A percentile compares a stretch with the other conserved stretches of the same genome.
These are phyloP conservation scores for Euphorbia schlechtendalii DNA, from an alignment of 441 rosid genomes.

Conservation along the genomic window DNA sequence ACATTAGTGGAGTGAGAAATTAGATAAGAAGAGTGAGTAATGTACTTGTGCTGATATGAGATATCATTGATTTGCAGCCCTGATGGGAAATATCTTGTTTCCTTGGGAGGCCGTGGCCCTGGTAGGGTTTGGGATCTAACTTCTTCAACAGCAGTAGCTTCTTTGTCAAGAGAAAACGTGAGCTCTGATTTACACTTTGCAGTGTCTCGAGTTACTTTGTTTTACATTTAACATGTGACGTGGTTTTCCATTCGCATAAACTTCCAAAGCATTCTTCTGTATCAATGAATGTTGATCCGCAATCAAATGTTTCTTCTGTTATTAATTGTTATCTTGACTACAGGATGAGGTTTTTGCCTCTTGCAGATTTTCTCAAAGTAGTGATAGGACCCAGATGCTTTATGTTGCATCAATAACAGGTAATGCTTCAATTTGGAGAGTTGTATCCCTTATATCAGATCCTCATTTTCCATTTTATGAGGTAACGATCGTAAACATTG, in stretches of 20 bases:
- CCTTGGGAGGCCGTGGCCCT: slow-evolving; percentile 61
- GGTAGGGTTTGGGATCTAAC: slow-evolving; percentile 89
- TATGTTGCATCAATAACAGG: slow-evolving; percentile 78
- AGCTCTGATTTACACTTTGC: too few relatives aligned
- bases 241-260: neutral
- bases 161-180: slow-evolving; percentile 67
- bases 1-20: slow-evolving; percentile 4
- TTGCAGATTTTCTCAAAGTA: slow-evolving; percentile 64
- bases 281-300: slow-evolving; percentile 11
- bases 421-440: too few relatives aligned
- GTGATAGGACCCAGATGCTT: slow-evolving; percentile 44
- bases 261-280: neutral
- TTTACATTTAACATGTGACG: neutral
- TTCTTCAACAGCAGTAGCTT: slow-evolving; percentile 47
- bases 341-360: slow-evolving; percentile 84
- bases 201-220: too few relatives aligned
- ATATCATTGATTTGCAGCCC: slow-evolving; percentile 46
- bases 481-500: slow-evolving; percentile 12
- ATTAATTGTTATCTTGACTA: slow-evolving; percentile 22
- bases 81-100: slow-evolving; percentile 77
- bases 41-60: slow-evolving; percentile 15
- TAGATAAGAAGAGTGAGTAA: slow-evolving; percentile 7
- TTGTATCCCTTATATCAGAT: too few relatives aligned
- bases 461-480: slow-evolving; percentile 2
- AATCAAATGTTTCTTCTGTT: too few relatives aligned